Base-by-base conservation (phyloP, 2,329 filamentous ascomycete genomes). In the Penicillium janthinellum region DNA sequence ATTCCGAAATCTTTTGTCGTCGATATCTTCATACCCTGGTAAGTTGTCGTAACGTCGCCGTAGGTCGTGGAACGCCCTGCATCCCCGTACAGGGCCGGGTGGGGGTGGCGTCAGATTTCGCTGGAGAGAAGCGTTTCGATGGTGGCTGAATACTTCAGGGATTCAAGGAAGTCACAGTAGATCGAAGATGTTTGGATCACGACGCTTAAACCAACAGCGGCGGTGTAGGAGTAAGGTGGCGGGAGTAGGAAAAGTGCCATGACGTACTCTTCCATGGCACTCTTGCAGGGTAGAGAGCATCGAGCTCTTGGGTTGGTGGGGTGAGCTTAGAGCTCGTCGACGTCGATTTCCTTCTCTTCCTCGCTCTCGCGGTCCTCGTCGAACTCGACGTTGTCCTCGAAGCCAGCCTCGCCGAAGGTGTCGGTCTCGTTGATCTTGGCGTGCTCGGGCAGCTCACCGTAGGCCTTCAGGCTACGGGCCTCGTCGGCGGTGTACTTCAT, bases 371-470 rank as follows among this genome's bases (percentile, higher is more conserved):
- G 84, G 79, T 96, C 94, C 79, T 98, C 93, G 82, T 96, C 95
- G 83, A 98, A 98, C 83, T 98, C 95, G 84, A 99, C 96, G 81
- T 95, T 95, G 82, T 96, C 92, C 79, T 95, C 94, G 78, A 96
- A 90, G 79, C 92, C 93, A 78, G 93, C 91, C 79, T 93, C 91
- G 73, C 91, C 87, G 75, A 87, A 81, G 67, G 92, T 96, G 80
- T 98, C 95, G 66, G 92, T 96, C 87, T 99, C 95, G 87, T 99
- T 99, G 87, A 99, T 99, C 90, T 98, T 98, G 78, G 95, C 95
- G 74, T 88, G 90, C 82, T 98, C 95, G 70, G 95, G 95, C 62
- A 99, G 85, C 81, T 99, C 95, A 78, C 95, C 95, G 80, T 98
- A 98, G 64, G 92, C 91, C 83, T 98, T 98, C 73, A 99, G 86